Base-by-base conservation (phyloP, 2,329 filamentous ascomycete species). In the Coniochaeta pulveracea region DNA sequence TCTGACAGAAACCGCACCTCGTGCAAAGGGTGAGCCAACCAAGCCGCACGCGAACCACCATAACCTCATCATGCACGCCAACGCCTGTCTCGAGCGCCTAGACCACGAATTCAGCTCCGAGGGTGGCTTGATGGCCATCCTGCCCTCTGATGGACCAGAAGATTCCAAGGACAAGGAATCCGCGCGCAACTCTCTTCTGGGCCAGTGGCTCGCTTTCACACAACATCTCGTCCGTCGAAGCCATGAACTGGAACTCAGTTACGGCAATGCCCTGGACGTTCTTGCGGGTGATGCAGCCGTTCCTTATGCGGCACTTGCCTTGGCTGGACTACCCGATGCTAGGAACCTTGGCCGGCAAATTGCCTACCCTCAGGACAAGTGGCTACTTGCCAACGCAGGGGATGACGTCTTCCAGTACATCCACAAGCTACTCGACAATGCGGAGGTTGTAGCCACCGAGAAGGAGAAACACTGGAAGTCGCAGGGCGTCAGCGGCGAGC, bases 21-120 rank as follows among this genome's bases (percentile, higher is more conserved):
- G 49, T 16, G 27, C 33, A 11, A 33, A 36, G 4, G 48, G 49
- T 16, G 24, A 43, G 36, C 8, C 49, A 44, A 24, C 34, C 17
- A 40, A 39, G 18, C 64, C 61, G 4, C 69, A 62, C 37, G 55
- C 58, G 31, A 60, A 54, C 34, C 66, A 72, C 40, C 55, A 63
- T 40, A 58, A 58, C 19, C 58, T 76, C 11, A 52, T 72, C 18
- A 57, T 61, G 54, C 72, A 76, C 46, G 70, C 72, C 38, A 76
- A 76, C 45, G 60, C 66, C 37, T 68, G 71, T 33, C 63, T 77
- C 5, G 71, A 76, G 52, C 57, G 68, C 3, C 60, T 77, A 6
- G 72, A 77, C 41, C 69, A 76, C 45, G 71, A 76, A 47, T 71
- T 66, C 43, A 59, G 61, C 26, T 56, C 61, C 17, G 65, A 67